Base-by-base conservation (phyloP, 2,329 filamentous ascomycete genomes). In the Cryphonectria carpinicola region DNA sequence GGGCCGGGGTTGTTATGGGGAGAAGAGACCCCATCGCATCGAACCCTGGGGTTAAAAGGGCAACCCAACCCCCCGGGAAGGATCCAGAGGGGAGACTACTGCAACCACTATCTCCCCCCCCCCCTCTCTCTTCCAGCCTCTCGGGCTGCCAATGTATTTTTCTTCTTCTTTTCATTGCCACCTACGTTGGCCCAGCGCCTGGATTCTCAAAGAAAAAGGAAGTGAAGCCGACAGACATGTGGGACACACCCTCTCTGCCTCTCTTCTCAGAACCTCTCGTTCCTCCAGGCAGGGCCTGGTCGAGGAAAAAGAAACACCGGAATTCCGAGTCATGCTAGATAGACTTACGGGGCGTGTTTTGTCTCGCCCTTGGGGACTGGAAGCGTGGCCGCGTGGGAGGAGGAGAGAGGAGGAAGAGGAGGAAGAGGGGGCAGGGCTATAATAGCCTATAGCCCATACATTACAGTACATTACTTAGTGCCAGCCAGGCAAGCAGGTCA, bases 331-430 rank as follows among this genome's bases (percentile, higher is more conserved):
- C 54, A 58, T 58, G 54, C 25, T 58, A 19, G 54, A 32, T 7
- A 49, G 17, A 49, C 22, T 58, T 58, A 32, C 25, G 25, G 13
- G 54, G 19, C 54, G 46, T 14, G 28, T 19, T 32, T 58, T 58
- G 54, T 58, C 54, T 58, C 54, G 54, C 54, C 52, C 54, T 49
- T 49, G 46, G 46, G 41, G 43, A 49, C 43, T 22, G 43, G 19
- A 49, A 49, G 17, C 19, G 19, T 13, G 43, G 14, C 41, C 4
- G 41, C 4, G 41, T 49, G 19, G 43, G 43, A 49, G 43, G 14
- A 3, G 13, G 39, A 41, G 14, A 28, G 28, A 28, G 2, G 28
- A 28, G 28, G 28, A 28, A 2, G 28, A 28, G 28, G 46, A n/a
- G 2, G 46, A n/a, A 2, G 22, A 8, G 22, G 46, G 6, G 19